Evolutionary conservation across 495 filamentous ascomycete genomes (phyloP), one percentile per base, ranked within the genome.

Genomic region (Aspergillus bridgeri): DNA sequence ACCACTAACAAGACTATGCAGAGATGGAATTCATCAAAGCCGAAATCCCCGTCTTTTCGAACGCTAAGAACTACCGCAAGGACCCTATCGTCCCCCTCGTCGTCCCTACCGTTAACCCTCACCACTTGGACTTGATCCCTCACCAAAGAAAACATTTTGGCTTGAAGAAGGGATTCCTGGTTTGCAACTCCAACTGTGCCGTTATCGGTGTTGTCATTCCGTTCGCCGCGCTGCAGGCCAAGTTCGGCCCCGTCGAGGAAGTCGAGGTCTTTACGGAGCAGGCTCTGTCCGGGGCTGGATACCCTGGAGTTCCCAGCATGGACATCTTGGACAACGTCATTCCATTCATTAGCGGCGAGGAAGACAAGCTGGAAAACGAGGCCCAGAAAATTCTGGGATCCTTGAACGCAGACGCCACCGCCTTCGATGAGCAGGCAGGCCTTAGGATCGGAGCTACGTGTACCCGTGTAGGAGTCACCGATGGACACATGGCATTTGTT

Each of bases 131-230:
- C 67, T 72, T 92, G 54, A 90, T 94, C 64, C 87, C 86, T 15
- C 83, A 90, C 69, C 89, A 94, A 74, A 80, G 86, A 45, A 78
- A 80, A 64, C 75, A 85, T 5, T 82, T 85, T 60, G 74, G 73
- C n/a, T 75, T 91, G 42, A 74, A 86, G 54, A 89, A 88, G 70
- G 90, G 90, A 15, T 92, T 93, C 72, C 69, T 94, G 53, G 87
- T 93, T 44, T 93, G 89, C 79, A 94, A 94, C 76, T 91, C 89
- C 55, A 94, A 95, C 78, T 95, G 90, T 74, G 89, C 89, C 20
- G 91, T 93, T 53, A 93, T 93, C 65, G 90, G 90, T 18, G 81
- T 94, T 51, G 91, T 92, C 49, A 91, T 93, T 56, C 90, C 90
- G n/a, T 88, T 92, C 65, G 90, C 90, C 19, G 90, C 89, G 20